Conservation (phyloP, 1,284 basidiomycete species). For the Rhodotorula sp. region DNA sequence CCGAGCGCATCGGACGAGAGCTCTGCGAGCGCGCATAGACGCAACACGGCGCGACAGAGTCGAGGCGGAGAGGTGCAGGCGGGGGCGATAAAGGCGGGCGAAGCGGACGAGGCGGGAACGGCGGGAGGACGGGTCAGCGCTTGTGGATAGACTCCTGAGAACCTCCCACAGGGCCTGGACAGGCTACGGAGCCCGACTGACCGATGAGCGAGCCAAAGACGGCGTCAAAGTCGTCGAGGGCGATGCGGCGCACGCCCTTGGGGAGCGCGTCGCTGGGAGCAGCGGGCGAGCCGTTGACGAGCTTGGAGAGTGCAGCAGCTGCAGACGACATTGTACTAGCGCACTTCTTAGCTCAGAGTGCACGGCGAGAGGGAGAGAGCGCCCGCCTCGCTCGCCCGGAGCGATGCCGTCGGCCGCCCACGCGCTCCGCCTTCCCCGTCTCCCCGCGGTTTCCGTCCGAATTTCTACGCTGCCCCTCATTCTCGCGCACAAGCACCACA, state of each 20-base stretch:
- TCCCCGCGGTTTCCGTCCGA: not conserved
- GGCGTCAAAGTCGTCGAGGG: conserved; percentile 61
- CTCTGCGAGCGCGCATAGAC: conserved; percentile 55
- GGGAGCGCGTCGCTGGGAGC: not conserved
- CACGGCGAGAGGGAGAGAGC: not conserved
- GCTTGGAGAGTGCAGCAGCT: not conserved
- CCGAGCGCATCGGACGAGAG: conserved; percentile 85
- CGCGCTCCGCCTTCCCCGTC: not conserved
- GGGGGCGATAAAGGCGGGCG: conserved; percentile 2
- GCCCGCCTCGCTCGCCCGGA: not conserved
- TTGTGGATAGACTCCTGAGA: not conserved
- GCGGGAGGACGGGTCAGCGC: not conserved
- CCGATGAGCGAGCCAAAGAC: conserved; percentile 65
- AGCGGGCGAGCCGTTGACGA: not conserved
- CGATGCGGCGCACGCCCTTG: conserved; percentile 41
- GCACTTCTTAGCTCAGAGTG: not conserved
- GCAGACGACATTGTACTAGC: too few relatives aligned
- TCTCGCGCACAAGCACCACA: not conserved
- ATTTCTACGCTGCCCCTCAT: not conserved
- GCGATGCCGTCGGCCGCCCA: not conserved
- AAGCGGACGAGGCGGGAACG: not conserved
- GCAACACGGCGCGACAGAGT: not conserved
- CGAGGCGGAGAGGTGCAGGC: not conserved
- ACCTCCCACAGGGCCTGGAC: not conserved
- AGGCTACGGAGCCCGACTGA: conserved; percentile 46